Conservation (phyloP, 768 basidiomycete genomes). For the Boletus tomentosulus region DNA sequence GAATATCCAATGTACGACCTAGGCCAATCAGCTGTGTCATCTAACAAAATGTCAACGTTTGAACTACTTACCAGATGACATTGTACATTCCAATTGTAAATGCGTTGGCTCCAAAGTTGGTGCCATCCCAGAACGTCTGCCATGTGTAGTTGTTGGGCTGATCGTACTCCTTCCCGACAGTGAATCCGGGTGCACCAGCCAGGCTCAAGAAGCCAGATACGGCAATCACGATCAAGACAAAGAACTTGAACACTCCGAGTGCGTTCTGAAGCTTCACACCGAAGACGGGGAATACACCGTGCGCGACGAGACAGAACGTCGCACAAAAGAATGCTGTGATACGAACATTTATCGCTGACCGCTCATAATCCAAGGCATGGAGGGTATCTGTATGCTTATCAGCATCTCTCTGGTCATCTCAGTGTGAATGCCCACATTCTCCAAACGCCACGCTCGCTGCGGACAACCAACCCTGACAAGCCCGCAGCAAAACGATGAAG, state of each 20-base stretch:
- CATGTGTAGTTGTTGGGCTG: slow-evolving; percentile 56
- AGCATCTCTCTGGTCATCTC: background rate
- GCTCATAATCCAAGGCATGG: slow-evolving; percentile 46
- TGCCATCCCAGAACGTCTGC: slow-evolving; percentile 62
- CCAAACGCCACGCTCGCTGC: slow-evolving; percentile 65
- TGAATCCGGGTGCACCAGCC: slow-evolving; percentile 44
- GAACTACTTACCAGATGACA: slow-evolving; percentile 55
- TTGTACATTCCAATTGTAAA: slow-evolving; percentile 63
- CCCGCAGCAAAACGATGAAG: background rate
- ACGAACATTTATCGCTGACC: slow-evolving; percentile 46
- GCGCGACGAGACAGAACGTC: slow-evolving; percentile 53
- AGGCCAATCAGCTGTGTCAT: background rate
- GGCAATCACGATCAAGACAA: slow-evolving; percentile 49
- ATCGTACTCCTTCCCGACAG: slow-evolving; percentile 47
- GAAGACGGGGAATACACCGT: slow-evolving; percentile 48
- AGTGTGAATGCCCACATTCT: slow-evolving; percentile 49
- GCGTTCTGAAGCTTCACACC: slow-evolving; percentile 63
- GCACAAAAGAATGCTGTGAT: slow-evolving; percentile 52
- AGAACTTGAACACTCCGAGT: slow-evolving; percentile 59
- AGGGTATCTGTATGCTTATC: slow-evolving; percentile 48
- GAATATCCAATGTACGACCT: slow-evolving; percentile 75
- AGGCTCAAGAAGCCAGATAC: slow-evolving; percentile 53
- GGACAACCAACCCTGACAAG: slow-evolving; percentile 50
- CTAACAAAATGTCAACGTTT: background rate
- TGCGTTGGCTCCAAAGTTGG: slow-evolving; percentile 50